Evolutionary conservation across 2,329 filamentous ascomycete species (phyloP).

Genomic region (Dactylonectria macrodidyma): DNA sequence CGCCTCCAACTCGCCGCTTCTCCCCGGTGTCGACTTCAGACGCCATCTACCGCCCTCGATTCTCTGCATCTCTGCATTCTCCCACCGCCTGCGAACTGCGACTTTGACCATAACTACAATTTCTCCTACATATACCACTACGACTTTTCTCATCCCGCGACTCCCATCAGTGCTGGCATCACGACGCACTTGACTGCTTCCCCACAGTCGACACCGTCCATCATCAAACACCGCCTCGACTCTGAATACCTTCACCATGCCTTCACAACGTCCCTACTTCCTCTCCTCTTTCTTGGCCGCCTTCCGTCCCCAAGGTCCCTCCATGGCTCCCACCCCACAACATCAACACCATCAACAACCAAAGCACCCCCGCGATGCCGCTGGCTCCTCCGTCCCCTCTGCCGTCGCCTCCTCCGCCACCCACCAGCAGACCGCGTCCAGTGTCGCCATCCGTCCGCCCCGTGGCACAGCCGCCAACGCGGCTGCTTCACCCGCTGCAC

Average conservation of each 20-base stretch:
- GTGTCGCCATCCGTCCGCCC: conserved; percentile 51
- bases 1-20: neutral
- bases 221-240: neutral
- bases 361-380: conserved; percentile 53
- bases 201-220: neutral
- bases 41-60: neutral
- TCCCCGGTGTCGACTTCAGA: neutral
- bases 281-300: conserved; percentile 70
- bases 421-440: conserved; percentile 46
- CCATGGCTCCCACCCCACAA: conserved; percentile 51
- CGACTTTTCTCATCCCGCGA: conserved; percentile 10
- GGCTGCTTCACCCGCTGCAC: conserved; percentile 33
- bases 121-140: neutral
- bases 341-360: conserved; percentile 48
- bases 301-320: conserved; percentile 62
- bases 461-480: conserved; percentile 38
- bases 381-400: conserved; percentile 42
- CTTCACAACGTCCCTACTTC: conserved; percentile 69
- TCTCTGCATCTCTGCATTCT: conserved; percentile 1
- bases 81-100: neutral
- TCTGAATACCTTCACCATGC: conserved; percentile 53
- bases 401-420: conserved; percentile 41
- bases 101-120: neutral
- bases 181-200: neutral
- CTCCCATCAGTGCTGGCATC: conserved; percentile 8